Evolutionary conservation across 805 yeast genomes (phyloP), one percentile per base, ranked within the genome.

Genomic region (Yarrowia hollandica): DNA sequence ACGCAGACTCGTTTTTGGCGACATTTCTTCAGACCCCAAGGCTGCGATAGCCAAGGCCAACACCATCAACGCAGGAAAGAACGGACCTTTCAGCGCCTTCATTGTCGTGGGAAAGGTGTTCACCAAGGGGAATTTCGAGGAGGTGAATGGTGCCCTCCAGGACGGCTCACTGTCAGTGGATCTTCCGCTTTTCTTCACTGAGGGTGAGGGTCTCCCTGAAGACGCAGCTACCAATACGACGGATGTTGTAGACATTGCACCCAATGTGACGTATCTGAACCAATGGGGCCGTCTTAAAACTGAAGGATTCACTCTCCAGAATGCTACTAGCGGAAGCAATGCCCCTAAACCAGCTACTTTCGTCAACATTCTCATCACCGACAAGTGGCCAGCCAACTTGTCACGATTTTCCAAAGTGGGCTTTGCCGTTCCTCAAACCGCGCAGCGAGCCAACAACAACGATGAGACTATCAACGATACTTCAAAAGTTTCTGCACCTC

Each of bases 401-500:
- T 26, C 58, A 16, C 33, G 44, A 5, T 21, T 35, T 6, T 52
- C 58, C 3, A 35, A 35, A 11, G 44, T 52, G 2, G 42, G 44
- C 14, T 35, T 52, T 26, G 44, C 58, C 2, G 16, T 28, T 4
- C 44, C 58, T 18, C 44, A 25, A 19, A 37, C 44, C 1, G 58
- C 42, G 1, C 26, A 35, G n/a, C 16, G 42, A 16, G 42, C 58
- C 15, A 35, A 19, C 15, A 23, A 22, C 7, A 48, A 48, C 39
- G 55, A 52, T 15, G 28, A 28, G 8, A 26, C 22, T 8, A 21
- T 37, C 19, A 23, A 52, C 10, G 6, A 14, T 4, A 16, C 19
- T 2, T 26, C 44, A 10, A 52, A 26, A 19, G 34, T 12, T 2
- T 18, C 22, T 7, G 4, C 42, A 25, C 96, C 96, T 2, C 73